Evolutionary conservation across 805 yeast species (phyloP).

Genomic region (Kluyveromyces wickerhamii): DNA sequence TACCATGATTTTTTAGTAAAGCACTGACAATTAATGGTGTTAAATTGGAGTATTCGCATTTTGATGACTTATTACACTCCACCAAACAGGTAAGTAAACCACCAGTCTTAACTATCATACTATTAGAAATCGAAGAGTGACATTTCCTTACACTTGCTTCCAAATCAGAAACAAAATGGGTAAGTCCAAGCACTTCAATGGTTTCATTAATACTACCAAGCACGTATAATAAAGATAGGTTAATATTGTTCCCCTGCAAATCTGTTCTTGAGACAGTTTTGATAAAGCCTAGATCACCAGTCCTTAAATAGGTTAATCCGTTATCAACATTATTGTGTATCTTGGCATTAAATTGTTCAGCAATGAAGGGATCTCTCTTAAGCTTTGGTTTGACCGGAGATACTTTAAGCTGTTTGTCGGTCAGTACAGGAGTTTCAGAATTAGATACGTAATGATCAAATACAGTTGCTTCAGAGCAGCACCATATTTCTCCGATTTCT

Average conservation of each 20-base stretch:
- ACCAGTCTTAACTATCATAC: slow-evolving; percentile 74
- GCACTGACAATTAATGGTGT: slow-evolving; percentile 79
- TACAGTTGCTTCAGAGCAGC: slow-evolving; percentile 78
- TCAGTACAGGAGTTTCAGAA: not conserved
- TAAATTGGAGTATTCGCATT: slow-evolving; percentile 50
- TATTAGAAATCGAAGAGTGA: slow-evolving; percentile 36
- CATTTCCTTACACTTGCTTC: slow-evolving; percentile 56
- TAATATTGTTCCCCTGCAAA: slow-evolving; percentile 31
- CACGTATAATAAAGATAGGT: slow-evolving; percentile 72
- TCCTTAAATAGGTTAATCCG: slow-evolving; percentile 62
- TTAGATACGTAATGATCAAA: slow-evolving; percentile 41
- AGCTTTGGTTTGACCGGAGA: slow-evolving; percentile 28
- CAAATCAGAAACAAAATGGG: slow-evolving; percentile 82
- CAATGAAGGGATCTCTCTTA: slow-evolving; percentile 43
- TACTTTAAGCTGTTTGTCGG: not conserved
- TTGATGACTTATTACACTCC: slow-evolving; percentile 45
- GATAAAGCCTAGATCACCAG: slow-evolving; percentile 91
- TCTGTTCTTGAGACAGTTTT: slow-evolving; percentile 55
- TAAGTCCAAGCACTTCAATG: slow-evolving; percentile 83
- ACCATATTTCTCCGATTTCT: slow-evolving; percentile 97
- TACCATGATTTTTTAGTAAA: slow-evolving; percentile 70
- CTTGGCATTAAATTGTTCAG: slow-evolving; percentile 52
- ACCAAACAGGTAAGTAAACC: slow-evolving; percentile 71
- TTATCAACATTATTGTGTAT: slow-evolving; percentile 55
- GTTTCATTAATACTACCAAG: slow-evolving; percentile 81